Evolutionary conservation across 805 yeast genomes (phyloP), one percentile per base, ranked within the genome.

Genomic region (Candida odintsovae): DNA sequence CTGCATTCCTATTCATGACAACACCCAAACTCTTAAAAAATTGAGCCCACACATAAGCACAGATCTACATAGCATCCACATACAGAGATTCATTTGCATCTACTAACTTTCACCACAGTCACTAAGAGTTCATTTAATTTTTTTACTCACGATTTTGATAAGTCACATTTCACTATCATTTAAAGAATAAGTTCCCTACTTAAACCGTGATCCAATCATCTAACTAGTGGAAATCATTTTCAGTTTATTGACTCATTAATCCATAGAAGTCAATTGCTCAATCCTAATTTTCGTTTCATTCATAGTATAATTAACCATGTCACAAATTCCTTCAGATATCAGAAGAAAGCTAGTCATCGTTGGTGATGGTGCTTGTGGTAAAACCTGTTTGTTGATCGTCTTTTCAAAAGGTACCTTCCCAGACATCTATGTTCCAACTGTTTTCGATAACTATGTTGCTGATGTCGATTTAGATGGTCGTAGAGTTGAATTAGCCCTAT

Each of bases 291-390:
- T 22, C 15, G 42, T 11, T 21, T 22, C 18, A 22, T 15, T 41
- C 40, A 38, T 21, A 41, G 2, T 33, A 37, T 22, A 40, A 28
- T 39, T 41, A 40, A 51, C 33, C 50, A 60, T 60, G 64, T 58
- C 64, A 47, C 58, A 54, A 47, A 44, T 49, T 22, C 62, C 51
- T 43, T 50, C 63, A 46, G 63, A 60, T 50, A 65, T 68, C 49
- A 69, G 89, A 76, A 82, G 85, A 72, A 89, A 89, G 71, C 77
- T 89, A 63, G 97, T 90, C 67, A 87, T 90, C 64, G 96, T 89
- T 47, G 97, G 97, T 69, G 97, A 89, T 68, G 97, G 97, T 80
- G 96, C 96, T 48, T 90, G 96, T 75, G 97, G 97, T 73, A 89
- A 89, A 66, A 90, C 97, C 8, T 90, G 96, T 78, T 73, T 89